Percentiles rank a stretch among this genome's conserved stretches.
Evolutionary conservation across 176 grass and related monocot species (phyloP).

Genomic region (Panicum miliaceum): DNA sequence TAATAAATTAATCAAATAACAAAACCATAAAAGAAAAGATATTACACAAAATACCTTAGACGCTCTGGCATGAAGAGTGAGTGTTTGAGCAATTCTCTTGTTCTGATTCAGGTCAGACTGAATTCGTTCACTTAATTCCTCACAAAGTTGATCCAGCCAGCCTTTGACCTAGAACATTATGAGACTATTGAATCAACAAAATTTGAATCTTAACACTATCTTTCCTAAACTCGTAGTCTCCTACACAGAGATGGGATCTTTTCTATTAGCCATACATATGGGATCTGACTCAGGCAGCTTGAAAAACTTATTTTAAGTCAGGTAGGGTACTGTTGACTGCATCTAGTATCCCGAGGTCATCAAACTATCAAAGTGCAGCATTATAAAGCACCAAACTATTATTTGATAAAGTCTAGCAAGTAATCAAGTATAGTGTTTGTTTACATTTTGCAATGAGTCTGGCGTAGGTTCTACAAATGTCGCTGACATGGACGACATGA

Average conservation of each 20-base stretch:
- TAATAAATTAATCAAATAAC: background rate
- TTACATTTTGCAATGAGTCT: background rate
- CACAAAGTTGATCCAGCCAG: constrained; percentile 91
- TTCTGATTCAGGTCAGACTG: constrained; percentile 88
- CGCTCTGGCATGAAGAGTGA: constrained; percentile 80
- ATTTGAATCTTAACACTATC: background rate
- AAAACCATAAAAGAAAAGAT: background rate
- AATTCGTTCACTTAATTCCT: constrained; percentile 89
- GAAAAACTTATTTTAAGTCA: constrained; percentile 6
- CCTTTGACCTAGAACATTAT: constrained; percentile 63
- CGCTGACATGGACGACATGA: background rate
- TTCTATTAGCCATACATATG: background rate
- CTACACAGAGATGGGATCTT: background rate
- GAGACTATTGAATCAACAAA: background rate
- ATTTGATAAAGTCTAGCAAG: background rate
- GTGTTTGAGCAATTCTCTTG: constrained; percentile 78
- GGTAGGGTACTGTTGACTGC: background rate
- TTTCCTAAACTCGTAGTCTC: constrained; percentile 15
- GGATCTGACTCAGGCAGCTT: background rate
- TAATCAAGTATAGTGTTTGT: background rate
- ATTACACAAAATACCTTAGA: constrained; percentile 63
- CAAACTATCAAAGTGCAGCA: constrained; percentile 5
- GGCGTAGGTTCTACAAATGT: constrained; percentile 29
- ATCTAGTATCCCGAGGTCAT: background rate
- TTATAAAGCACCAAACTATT: constrained; percentile 12